These are phyloP conservation scores for Triticum turgidum DNA, from an alignment of 176 grass and related monocot species.

Conservation along the genomic window DNA sequence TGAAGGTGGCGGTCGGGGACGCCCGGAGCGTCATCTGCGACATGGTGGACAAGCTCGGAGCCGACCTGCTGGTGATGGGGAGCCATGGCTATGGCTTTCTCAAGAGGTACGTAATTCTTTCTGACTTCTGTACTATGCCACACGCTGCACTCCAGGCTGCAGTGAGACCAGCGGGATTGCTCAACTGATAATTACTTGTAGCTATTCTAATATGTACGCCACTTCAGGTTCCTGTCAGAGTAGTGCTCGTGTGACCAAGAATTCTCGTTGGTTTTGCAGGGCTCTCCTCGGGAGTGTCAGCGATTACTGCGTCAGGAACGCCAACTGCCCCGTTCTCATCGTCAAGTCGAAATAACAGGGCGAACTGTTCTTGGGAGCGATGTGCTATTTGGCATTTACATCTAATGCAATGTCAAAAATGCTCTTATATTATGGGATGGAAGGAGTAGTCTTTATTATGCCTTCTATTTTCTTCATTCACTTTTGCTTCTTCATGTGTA, in stretches of 20 bases:
- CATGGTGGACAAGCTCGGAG: slow-evolving; percentile 51
- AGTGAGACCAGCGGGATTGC: background rate
- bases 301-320: slow-evolving; percentile 66
- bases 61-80: slow-evolving; percentile 64
- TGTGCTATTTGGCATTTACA: no score
- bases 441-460: no score
- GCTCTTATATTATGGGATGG: no score
- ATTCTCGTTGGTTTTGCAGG: slow-evolving; percentile 38
- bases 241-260: background rate
- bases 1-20: slow-evolving; percentile 59
- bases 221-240: background rate
- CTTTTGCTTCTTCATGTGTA: background rate
- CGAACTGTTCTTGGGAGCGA: background rate
- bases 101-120: slow-evolving; percentile 46
- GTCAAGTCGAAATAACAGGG: slow-evolving; percentile 33
- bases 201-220: background rate
- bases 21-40: slow-evolving; percentile 61
- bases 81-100: slow-evolving; percentile 77
- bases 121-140: background rate
- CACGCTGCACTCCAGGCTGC: background rate
- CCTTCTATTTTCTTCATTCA: background rate
- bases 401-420: no score
- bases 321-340: slow-evolving; percentile 62
- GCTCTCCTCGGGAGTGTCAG: slow-evolving; percentile 78
- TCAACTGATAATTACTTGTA: background rate